phyloP scores from a whole-genome alignment of 148 eudicot genomes.

The Spergularia bocconei region DNA sequence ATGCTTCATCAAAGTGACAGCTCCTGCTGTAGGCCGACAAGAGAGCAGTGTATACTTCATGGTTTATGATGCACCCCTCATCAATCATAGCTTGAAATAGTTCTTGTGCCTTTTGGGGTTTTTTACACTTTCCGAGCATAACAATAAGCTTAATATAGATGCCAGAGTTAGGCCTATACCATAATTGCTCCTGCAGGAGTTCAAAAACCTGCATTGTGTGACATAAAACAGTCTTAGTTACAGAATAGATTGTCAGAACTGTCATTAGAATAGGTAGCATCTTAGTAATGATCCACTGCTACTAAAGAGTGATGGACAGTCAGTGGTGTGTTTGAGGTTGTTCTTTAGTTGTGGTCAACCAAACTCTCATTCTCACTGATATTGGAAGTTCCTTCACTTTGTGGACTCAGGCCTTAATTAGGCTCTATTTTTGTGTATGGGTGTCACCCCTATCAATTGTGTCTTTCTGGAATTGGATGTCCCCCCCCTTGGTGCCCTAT shows the following conservation, averaged over 20 bases:
- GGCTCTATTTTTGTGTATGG: too few relatives aligned
- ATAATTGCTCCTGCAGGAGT: constrained; percentile 76
- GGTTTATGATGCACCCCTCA: constrained; percentile 70
- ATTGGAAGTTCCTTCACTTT: too few relatives aligned
- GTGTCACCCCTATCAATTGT: too few relatives aligned
- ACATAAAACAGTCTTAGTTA: constrained; percentile 1
- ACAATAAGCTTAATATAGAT: constrained; percentile 80
- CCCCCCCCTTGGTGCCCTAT: too few relatives aligned
- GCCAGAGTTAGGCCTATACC: constrained; percentile 79
- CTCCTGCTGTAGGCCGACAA: constrained; percentile 88
- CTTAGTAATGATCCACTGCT: background rate
- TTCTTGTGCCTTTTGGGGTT: constrained; percentile 69
- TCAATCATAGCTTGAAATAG: constrained; percentile 72
- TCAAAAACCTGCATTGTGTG: constrained; percentile 66
- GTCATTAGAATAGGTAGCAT: background rate
- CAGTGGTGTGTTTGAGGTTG: too few relatives aligned
- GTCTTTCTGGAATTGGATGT: too few relatives aligned
- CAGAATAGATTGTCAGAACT: background rate
- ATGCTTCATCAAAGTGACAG: constrained; percentile 65
- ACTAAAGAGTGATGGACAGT: too few relatives aligned
- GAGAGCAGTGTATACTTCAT: constrained; percentile 83
- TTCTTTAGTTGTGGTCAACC: too few relatives aligned
- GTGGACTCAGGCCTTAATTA: too few relatives aligned
- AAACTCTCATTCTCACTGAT: too few relatives aligned
- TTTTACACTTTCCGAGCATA: constrained; percentile 95